Conservation (phyloP, 1,284 basidiomycete species). For the Waitea zeae region DNA sequence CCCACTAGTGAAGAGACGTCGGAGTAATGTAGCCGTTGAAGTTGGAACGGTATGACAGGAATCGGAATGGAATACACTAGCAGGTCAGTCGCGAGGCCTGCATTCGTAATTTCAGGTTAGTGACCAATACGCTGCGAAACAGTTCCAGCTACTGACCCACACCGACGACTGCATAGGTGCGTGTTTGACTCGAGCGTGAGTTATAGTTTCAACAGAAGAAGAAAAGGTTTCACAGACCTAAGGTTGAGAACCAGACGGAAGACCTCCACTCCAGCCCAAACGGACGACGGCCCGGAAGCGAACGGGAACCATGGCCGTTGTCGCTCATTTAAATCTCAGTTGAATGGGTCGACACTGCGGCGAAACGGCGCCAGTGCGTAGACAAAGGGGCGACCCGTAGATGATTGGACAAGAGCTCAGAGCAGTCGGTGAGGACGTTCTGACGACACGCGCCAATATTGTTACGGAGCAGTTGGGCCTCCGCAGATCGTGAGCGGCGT, state of each 20-base stretch:
- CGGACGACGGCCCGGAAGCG: too few relatives aligned
- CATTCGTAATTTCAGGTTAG: slow-evolving; percentile 1
- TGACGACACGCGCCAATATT: too few relatives aligned
- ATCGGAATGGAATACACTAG: slow-evolving; percentile 55
- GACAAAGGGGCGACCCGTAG: too few relatives aligned
- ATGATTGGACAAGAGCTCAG: too few relatives aligned
- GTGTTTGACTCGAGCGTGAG: background rate
- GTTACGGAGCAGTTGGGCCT: too few relatives aligned
- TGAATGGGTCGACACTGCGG: too few relatives aligned
- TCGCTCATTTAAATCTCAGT: too few relatives aligned
- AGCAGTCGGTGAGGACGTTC: too few relatives aligned
- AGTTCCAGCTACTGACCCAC: slow-evolving; percentile 12
- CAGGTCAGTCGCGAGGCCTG: slow-evolving; percentile 46
- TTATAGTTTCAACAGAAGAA: background rate
- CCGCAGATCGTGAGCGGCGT: too few relatives aligned
- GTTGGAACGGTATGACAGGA: slow-evolving; percentile 61
- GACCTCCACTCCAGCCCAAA: slow-evolving; percentile 13
- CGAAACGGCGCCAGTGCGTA: too few relatives aligned
- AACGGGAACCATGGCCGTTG: too few relatives aligned
- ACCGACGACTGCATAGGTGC: slow-evolving; percentile 14
- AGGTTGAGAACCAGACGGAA: slow-evolving; percentile 14
- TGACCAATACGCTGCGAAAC: background rate
- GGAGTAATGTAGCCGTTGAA: slow-evolving; percentile 34
- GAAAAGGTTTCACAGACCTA: slow-evolving; percentile 8
- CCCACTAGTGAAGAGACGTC: slow-evolving; percentile 41